These are phyloP conservation scores for Backusella sp. DNA, from an alignment of 192 early-diverging fungal species.

Conservation along the genomic window DNA sequence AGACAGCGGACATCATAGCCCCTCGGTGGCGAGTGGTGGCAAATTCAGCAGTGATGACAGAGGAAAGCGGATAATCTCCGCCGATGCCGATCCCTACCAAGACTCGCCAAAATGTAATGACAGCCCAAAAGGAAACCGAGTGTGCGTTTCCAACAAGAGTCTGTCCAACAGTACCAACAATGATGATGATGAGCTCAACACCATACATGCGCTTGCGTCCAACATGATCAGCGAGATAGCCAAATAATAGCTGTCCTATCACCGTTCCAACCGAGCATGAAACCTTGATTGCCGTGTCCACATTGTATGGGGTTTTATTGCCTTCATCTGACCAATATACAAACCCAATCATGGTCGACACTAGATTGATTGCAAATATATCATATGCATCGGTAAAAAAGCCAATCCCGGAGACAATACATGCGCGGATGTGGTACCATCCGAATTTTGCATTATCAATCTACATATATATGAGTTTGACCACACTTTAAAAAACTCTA, in stretches of 20 bases:
- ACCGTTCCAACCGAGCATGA: slow-evolving; percentile 88
- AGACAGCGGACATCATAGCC: slow-evolving; percentile 86
- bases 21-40: slow-evolving; percentile 82
- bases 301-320: slow-evolving; percentile 55
- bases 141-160: slow-evolving; percentile 73
- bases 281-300: slow-evolving; percentile 87
- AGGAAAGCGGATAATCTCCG: slow-evolving; percentile 95
- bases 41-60: slow-evolving; percentile 94
- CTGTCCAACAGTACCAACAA: slow-evolving; percentile 82
- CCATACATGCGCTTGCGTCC: slow-evolving; percentile 92
- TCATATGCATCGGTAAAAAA: slow-evolving; percentile 96
- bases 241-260: slow-evolving; percentile 87
- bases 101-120: slow-evolving; percentile 86
- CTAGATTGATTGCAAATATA: slow-evolving; percentile 90
- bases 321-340: slow-evolving; percentile 54
- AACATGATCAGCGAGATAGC: slow-evolving; percentile 79
- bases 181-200: slow-evolving; percentile 88
- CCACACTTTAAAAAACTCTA: too few species aligned
- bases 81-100: slow-evolving; percentile 93
- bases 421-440: slow-evolving; percentile 78
- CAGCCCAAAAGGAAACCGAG: slow-evolving; percentile 61
- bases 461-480: slow-evolving; percentile 14
- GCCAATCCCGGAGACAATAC: slow-evolving; percentile 71
- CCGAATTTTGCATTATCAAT: slow-evolving; percentile 76
- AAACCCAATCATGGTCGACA: slow-evolving; percentile 79